A percentile compares a stretch with the other conserved stretches of the same genome.
phyloP scores from a whole-genome alignment of 2,329 filamentous ascomycete species.

The Trichoderma polysporum region DNA sequence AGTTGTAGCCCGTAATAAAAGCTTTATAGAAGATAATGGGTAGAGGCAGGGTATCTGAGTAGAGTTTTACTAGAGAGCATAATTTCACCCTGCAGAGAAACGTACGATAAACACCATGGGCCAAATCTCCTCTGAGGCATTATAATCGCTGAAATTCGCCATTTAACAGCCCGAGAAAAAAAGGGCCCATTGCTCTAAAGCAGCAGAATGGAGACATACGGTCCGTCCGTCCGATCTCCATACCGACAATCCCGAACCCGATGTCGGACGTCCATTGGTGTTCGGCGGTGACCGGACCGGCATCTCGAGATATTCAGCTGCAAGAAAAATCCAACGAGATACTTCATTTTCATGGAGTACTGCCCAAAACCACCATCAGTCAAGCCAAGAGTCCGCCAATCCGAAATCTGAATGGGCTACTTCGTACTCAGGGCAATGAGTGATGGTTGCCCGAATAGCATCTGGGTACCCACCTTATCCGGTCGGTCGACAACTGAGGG shows the following conservation, averaged over 20 bases:
- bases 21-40: neutral
- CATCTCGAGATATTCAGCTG: neutral
- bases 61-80: neutral
- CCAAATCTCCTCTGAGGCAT: neutral
- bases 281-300: constrained; percentile 4
- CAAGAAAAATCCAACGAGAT: neutral
- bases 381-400: neutral
- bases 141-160: neutral
- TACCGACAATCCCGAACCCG: constrained; percentile 10
- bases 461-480: neutral
- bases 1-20: neutral
- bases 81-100: neutral
- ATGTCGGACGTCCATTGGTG: neutral
- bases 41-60: neutral
- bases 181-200: neutral
- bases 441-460: neutral
- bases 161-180: neutral
- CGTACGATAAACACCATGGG: neutral
- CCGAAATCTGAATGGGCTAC: neutral
- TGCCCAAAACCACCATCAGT: neutral
- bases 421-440: neutral
- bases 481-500: neutral
- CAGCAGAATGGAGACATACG: neutral
- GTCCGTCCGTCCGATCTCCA: neutral
- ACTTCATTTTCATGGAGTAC: neutral